These are phyloP conservation scores for Emericellopsis cladophorae DNA, from an alignment of 2,329 filamentous ascomycete species.

Conservation along the genomic window DNA sequence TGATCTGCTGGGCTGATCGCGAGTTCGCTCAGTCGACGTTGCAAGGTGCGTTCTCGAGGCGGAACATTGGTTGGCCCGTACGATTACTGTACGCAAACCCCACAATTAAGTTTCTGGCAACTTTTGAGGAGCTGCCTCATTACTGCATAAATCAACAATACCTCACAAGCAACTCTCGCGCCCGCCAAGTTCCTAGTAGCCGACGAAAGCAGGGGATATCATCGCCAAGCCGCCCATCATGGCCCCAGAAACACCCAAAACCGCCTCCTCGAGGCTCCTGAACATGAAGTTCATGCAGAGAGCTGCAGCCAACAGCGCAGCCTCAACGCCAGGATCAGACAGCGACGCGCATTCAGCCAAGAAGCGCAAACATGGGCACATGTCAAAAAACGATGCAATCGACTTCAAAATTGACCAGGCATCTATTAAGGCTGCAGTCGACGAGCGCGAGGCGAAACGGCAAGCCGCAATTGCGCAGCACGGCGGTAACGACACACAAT, in stretches of 20 bases:
- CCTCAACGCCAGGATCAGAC: slow-evolving; percentile 28
- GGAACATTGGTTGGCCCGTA: slow-evolving; percentile 1
- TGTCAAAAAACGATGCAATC: slow-evolving; percentile 19
- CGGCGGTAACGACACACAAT: slow-evolving; percentile 55
- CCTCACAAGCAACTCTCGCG: no score
- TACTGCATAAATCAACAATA: no score
- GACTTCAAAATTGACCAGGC: slow-evolving; percentile 37
- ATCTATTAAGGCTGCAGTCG: slow-evolving; percentile 49
- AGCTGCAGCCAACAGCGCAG: slow-evolving; percentile 48
- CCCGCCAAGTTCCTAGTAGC: no score
- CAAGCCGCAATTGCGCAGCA: slow-evolving; percentile 48
- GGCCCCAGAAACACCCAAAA: slow-evolving; percentile 42
- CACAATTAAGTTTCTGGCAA: no score
- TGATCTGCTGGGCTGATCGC: slow-evolving; percentile 10
- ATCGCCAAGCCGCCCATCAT: slow-evolving; percentile 12
- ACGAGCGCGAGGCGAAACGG: slow-evolving; percentile 54
- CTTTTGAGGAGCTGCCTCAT: no score
- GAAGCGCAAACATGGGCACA: slow-evolving; percentile 40
- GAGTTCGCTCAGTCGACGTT: slow-evolving; percentile 6
- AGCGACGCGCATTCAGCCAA: slow-evolving; percentile 45
- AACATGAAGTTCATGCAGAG: slow-evolving; percentile 99
- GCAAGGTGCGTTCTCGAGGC: not conserved
- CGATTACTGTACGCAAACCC: no score
- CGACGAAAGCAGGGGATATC: not conserved
- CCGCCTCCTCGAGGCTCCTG: slow-evolving; percentile 76